Conservation (phyloP, 1,284 basidiomycete species). For the Papiliotrema laurentii region DNA sequence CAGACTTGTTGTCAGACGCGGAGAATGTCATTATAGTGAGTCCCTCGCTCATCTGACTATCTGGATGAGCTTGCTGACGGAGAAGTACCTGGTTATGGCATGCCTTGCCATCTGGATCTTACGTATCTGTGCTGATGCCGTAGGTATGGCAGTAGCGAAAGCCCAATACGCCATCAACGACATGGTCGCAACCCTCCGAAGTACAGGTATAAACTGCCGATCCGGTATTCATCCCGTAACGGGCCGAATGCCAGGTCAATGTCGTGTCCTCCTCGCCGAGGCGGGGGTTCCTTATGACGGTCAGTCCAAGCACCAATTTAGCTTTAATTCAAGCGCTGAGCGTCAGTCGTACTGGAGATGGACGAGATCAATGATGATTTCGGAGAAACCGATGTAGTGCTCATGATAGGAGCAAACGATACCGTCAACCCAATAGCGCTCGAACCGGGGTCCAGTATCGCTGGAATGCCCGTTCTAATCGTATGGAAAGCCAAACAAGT, state of each 20-base stretch:
- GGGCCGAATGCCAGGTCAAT: constrained; percentile 48
- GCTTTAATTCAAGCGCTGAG: no score
- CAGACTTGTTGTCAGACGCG: constrained; percentile 67
- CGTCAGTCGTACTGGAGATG: constrained; percentile 75
- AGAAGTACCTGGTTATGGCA: no score
- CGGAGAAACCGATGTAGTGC: constrained; percentile 71
- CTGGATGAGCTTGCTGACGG: no score
- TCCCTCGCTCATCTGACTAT: no score
- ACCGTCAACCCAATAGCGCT: constrained; percentile 83
- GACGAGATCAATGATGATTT: constrained; percentile 89
- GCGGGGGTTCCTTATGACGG: constrained; percentile 83
- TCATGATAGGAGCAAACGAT: constrained; percentile 74
- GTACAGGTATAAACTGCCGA: constrained; percentile 66
- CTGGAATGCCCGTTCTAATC: constrained; percentile 81
- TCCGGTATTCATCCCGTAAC: constrained; percentile 46
- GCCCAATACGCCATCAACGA: constrained; percentile 82
- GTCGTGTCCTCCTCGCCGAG: constrained; percentile 78
- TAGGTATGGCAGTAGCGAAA: constrained; percentile 78
- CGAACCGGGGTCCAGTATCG: constrained; percentile 76
- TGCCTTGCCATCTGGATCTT: no score
- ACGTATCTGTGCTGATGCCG: no score
- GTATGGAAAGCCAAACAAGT: constrained; percentile 88
- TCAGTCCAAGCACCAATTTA: no score
- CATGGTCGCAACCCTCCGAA: constrained; percentile 64
- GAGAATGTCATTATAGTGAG: constrained; percentile 75